Evolutionary conservation across 306 rosid genomes (phyloP), one percentile per base, ranked within the genome.

Genomic region (Prunus armeniaca): DNA sequence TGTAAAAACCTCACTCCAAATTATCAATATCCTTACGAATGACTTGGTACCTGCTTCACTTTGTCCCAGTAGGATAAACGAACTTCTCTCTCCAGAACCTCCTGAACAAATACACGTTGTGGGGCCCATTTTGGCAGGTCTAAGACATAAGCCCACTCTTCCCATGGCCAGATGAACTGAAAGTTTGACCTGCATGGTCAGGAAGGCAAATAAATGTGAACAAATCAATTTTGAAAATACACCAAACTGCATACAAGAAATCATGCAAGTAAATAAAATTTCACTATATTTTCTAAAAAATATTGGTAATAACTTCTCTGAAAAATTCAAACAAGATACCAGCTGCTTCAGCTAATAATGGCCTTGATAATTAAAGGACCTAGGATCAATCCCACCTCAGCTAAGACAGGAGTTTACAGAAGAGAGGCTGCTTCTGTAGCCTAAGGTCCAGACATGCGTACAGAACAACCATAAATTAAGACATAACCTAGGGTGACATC

Each of bases 111-210:
- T 54, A 92, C 98, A 71, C 97, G 97, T 65, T 96, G 99, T 24
- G 99, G 99, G 47, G 99, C 99, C 98, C 99, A 96, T 81, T 84
- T 96, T 20, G 99, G 98, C 56, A 96, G 97, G 70, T 96, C 98
- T 67, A 96, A 69, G 76, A 92, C 99, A 79, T 82, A 79, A 63
- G 97, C 92, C 99, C 99, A 96, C 86, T 96, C 99, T 82, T 92
- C 97, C 99, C 99, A 96, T 34, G 96, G 99, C 99, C 99, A 96
- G 78, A 96, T 96, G 88, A 96, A 96, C 87, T 96, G 98, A 65
- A 96, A 96, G 81, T 96, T 96, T 77, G 99, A 91, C 78, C 99
- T 96, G 92, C 81, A 82, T 30, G 65, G 61, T 78, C 52, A 66
- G 62, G 79, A 73, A 72, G 75, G 65, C 76, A 74, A 56, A 19